Percentiles rank a stretch among this genome's conserved stretches.
Evolutionary conservation across 768 basidiomycete genomes (phyloP).

Genomic region (Boletus edulis): DNA sequence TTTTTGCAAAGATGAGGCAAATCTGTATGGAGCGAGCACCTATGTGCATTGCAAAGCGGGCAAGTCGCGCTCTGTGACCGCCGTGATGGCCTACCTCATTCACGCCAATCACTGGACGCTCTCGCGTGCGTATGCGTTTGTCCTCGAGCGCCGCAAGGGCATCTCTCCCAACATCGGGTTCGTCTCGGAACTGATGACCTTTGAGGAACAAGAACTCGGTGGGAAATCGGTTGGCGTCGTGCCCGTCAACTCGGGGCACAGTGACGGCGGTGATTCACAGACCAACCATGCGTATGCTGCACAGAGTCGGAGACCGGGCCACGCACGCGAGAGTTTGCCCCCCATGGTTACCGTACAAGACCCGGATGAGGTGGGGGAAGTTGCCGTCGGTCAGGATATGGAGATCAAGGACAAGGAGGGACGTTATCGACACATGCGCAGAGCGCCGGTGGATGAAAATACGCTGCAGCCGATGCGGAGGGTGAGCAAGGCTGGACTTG

Average conservation of each 20-base stretch:
- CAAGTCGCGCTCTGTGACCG: conserved; percentile 93
- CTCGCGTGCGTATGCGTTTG: conserved; percentile 86
- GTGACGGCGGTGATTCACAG: conserved; percentile 25
- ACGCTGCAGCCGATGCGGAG: conserved; percentile 88
- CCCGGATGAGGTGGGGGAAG: conserved; percentile 32
- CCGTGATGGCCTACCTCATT: conserved; percentile 96
- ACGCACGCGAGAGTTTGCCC: conserved; percentile 68
- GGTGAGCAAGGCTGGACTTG: conserved; percentile 91
- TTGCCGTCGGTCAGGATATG: conserved; percentile 69
- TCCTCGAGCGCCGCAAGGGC: conserved; percentile 88
- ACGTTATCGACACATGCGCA: conserved; percentile 81
- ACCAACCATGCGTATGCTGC: conserved; percentile 43
- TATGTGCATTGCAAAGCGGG: conserved; percentile 98
- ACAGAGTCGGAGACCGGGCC: conserved; percentile 54
- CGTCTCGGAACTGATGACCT: conserved; percentile 94
- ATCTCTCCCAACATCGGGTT: conserved; percentile 98
- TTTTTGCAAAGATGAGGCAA: conserved; percentile 73
- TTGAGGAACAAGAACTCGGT: conserved; percentile 88
- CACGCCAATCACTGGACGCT: conserved; percentile 98
- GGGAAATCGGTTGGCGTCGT: conserved; percentile 39
- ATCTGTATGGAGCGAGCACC: conserved; percentile 81
- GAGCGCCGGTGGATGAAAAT: conserved; percentile 83
- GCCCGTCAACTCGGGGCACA: conserved; percentile 14
- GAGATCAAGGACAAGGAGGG: conserved; percentile 87
- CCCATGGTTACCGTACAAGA: conserved; percentile 29